Evolutionary conservation across 192 early-diverging fungal species (phyloP).

Genomic region (Backusella sp.): DNA sequence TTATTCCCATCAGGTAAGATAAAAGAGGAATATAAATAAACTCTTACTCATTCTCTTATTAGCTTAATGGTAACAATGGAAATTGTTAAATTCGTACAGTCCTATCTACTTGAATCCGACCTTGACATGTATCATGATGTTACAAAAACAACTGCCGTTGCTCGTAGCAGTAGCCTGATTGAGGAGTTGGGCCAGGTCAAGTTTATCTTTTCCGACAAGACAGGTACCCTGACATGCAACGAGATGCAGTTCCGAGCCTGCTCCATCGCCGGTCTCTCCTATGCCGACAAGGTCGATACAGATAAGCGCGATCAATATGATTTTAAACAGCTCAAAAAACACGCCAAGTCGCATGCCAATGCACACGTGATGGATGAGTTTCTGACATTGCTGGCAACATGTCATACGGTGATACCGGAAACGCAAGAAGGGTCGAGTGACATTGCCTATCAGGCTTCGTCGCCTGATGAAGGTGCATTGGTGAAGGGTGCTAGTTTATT

Average conservation of each 20-base stretch:
- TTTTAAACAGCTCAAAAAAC: slow-evolving; percentile 60
- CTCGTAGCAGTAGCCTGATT: slow-evolving; percentile 88
- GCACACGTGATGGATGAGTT: slow-evolving; percentile 83
- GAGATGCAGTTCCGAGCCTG: slow-evolving; percentile 89
- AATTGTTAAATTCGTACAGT: slow-evolving; percentile 92
- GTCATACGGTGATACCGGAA: slow-evolving; percentile 99
- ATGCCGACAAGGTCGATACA: slow-evolving; percentile 89
- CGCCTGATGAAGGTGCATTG: slow-evolving; percentile 96
- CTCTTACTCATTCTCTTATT: neutral
- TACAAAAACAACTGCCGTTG: slow-evolving; percentile 89
- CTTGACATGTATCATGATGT: slow-evolving; percentile 96
- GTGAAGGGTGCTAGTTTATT: slow-evolving; percentile 70
- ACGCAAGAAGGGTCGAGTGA: slow-evolving; percentile 54
- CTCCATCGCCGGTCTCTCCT: slow-evolving; percentile 88
- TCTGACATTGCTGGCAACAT: slow-evolving; percentile 84
- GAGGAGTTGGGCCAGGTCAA: slow-evolving; percentile 95
- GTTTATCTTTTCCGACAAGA: slow-evolving; percentile 98
- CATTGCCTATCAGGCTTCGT: slow-evolving; percentile 92
- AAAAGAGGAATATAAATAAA: neutral
- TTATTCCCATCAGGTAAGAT: slow-evolving; percentile 89
- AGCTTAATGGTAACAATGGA: slow-evolving; percentile 99
- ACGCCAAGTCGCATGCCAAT: slow-evolving; percentile 56
- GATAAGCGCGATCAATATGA: slow-evolving; percentile 78
- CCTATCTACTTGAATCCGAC: slow-evolving; percentile 86
- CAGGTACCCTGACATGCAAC: slow-evolving; percentile 84